Conservation (phyloP, 176 grass and related monocot species). For the Oryza glumipatula region DNA sequence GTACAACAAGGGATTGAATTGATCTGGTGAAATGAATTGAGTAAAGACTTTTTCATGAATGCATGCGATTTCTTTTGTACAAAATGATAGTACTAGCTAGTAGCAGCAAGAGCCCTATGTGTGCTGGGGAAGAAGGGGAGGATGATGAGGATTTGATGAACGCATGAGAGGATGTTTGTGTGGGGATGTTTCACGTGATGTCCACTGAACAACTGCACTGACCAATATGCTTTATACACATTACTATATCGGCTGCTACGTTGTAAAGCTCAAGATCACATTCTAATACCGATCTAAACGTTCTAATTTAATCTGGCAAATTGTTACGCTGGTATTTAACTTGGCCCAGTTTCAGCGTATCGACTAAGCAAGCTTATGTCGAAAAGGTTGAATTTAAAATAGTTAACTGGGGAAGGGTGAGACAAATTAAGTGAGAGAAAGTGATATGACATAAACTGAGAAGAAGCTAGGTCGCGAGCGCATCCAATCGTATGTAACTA, state of each 20-base stretch:
- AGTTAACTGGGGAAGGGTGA: not conserved
- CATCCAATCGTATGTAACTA: not conserved
- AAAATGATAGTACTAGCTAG: no score
- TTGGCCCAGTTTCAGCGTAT: not conserved
- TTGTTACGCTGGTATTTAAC: not conserved
- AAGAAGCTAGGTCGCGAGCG: not conserved
- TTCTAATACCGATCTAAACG: not conserved
- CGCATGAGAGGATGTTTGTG: not conserved
- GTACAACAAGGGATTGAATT: not conserved
- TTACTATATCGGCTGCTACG: constrained; percentile 23
- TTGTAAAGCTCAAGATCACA: constrained; percentile 9
- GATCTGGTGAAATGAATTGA: not conserved
- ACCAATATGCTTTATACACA: constrained; percentile 31
- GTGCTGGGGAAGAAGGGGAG: not conserved
- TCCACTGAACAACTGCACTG: not conserved
- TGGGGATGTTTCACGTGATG: constrained; percentile 28
- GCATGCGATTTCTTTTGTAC: not conserved
- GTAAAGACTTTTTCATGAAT: constrained; percentile 8
- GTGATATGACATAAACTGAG: not conserved
- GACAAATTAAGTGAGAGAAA: not conserved
- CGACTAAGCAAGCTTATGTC: not conserved
- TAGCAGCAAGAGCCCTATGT: not conserved
- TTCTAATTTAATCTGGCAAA: not conserved
- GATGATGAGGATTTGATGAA: not conserved
- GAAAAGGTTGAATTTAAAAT: not conserved